Percentiles rank a stretch among this genome's conserved stretches.
phyloP scores from a whole-genome alignment of 208 protist genomes.

The Leishmania gerbilli region DNA sequence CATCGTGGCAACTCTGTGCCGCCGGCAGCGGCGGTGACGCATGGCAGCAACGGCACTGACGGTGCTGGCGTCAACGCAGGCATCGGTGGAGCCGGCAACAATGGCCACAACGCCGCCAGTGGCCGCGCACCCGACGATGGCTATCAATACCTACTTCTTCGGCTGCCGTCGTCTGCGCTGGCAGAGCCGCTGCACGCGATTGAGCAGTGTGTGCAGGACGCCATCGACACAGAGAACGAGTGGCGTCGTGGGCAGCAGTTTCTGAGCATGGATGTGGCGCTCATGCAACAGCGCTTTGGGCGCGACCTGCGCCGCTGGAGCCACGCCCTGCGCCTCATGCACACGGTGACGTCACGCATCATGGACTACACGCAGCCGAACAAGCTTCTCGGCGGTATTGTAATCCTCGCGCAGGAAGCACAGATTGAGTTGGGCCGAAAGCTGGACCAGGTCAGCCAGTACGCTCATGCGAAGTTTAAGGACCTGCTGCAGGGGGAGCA shows the following conservation, averaged over 20 bases:
- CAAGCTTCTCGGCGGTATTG: conserved; percentile 82
- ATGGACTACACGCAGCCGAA: conserved; percentile 92
- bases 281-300: conserved; percentile 85
- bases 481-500: conserved; percentile 78
- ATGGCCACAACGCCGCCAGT: background rate
- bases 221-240: conserved; percentile 73
- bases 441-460: conserved; percentile 80
- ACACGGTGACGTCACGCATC: conserved; percentile 57
- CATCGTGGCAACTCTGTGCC: conserved; percentile 2
- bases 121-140: conserved; percentile 19
- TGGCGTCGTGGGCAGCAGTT: conserved; percentile 88
- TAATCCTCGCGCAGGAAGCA: conserved; percentile 82
- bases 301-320: conserved; percentile 77
- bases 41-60: background rate
- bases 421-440: conserved; percentile 85
- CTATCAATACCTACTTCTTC: conserved; percentile 63
- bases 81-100: conserved; percentile 1
- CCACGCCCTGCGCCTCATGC: conserved; percentile 63
- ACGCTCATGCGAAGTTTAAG: conserved; percentile 80
- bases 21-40: background rate
- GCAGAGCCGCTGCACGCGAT: conserved; percentile 76
- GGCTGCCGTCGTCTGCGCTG: conserved; percentile 46
- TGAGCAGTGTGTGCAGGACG: conserved; percentile 76
- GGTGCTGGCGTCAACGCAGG: background rate
- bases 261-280: conserved; percentile 76